Conservation (phyloP, 805 yeast species). For the Yarrowia alimentaria region DNA sequence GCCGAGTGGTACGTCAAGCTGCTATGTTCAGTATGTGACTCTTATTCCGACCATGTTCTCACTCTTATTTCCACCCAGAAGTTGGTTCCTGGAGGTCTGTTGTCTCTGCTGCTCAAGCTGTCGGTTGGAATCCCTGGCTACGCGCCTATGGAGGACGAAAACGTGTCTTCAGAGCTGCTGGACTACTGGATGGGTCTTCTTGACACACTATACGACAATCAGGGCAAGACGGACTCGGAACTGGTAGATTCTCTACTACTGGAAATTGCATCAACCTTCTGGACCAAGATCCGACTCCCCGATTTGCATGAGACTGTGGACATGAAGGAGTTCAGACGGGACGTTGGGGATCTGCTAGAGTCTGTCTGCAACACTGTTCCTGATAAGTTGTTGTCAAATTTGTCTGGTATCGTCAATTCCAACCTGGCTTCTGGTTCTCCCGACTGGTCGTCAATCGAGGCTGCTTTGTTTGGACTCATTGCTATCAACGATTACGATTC, state of each 20-base stretch:
- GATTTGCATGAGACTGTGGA: slow-evolving; percentile 40
- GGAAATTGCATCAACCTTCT: slow-evolving; percentile 16
- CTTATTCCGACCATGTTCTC: slow-evolving; percentile 9
- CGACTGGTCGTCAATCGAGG: slow-evolving; percentile 19
- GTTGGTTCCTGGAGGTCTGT: slow-evolving; percentile 15
- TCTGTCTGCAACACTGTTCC: slow-evolving; percentile 66
- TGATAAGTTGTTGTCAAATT: slow-evolving; percentile 46
- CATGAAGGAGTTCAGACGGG: slow-evolving; percentile 66
- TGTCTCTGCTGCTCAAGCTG: slow-evolving; percentile 9
- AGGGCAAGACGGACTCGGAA: slow-evolving; percentile 13
- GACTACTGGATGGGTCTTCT: slow-evolving; percentile 41
- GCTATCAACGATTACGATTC: slow-evolving; percentile 8
- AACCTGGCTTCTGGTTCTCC: slow-evolving; percentile 16
- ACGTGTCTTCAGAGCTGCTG: slow-evolving; percentile 35
- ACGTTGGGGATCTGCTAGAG: slow-evolving; percentile 75
- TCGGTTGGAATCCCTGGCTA: slow-evolving; percentile 29
- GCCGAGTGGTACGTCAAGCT: slow-evolving; percentile 24
- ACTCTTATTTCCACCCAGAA: not conserved
- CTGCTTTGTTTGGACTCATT: slow-evolving; percentile 19
- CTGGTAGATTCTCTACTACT: slow-evolving; percentile 5
- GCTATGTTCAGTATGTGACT: slow-evolving; percentile 6
- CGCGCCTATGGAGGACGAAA: slow-evolving; percentile 37
- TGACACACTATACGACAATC: slow-evolving; percentile 33
- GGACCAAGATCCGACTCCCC: slow-evolving; percentile 10
- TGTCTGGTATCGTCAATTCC: slow-evolving; percentile 37